Percentiles rank a stretch among this genome's conserved stretches.
Evolutionary conservation across 2,329 filamentous ascomycete species (phyloP).

Genomic region (Talaromyces sp.): DNA sequence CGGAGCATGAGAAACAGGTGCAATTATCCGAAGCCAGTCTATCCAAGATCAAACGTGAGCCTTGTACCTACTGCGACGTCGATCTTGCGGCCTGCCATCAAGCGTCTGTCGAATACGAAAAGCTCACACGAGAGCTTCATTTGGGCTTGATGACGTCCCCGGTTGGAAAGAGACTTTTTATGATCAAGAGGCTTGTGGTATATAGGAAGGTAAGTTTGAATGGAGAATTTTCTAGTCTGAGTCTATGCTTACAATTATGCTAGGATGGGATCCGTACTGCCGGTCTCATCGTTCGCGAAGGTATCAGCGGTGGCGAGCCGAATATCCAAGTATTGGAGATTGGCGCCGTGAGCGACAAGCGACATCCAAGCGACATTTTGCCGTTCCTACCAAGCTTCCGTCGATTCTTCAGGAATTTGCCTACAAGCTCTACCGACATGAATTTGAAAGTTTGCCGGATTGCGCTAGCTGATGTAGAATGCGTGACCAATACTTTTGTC

Average conservation of each 20-base stretch:
- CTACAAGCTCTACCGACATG: conserved; percentile 66
- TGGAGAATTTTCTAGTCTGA: background rate
- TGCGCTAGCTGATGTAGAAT: conserved; percentile 76
- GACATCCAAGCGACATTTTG: conserved; percentile 79
- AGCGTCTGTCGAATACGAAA: conserved; percentile 75
- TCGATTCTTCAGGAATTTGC: conserved; percentile 64
- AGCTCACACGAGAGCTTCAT: conserved; percentile 78
- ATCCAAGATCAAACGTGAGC: conserved; percentile 81
- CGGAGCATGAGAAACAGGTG: conserved; percentile 93
- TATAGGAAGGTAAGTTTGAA: conserved; percentile 61
- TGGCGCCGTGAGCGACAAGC: conserved; percentile 63
- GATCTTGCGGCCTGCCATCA: conserved; percentile 79
- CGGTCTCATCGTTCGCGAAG: conserved; percentile 76
- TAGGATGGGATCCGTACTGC: conserved; percentile 77
- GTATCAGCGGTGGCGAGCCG: conserved; percentile 65
- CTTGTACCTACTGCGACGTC: conserved; percentile 76
- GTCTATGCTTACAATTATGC: conserved; percentile 24
- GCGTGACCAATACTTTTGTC: conserved; percentile 68
- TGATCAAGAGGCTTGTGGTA: conserved; percentile 72
- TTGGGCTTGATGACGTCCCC: conserved; percentile 74
- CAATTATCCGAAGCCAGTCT: conserved; percentile 88
- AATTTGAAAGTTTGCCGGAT: conserved; percentile 67
- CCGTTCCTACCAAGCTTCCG: conserved; percentile 76
- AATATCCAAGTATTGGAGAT: conserved; percentile 78
- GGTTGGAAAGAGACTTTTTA: conserved; percentile 76